phyloP scores from a whole-genome alignment of 176 grass and related monocot genomes.

The Triticum aestivum region IWGSC_CS_RefSeq_v2.1 NC_057810.1:578014275-578014774 shows the following conservation, averaged over 20 bases:
- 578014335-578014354: too few relatives aligned
- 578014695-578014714: conserved; percentile 93
- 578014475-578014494: conserved; percentile 89
- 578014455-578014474: conserved; percentile 74
- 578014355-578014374: too few relatives aligned
- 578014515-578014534: conserved; percentile 81
- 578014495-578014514: conserved; percentile 92
- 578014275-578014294: too few relatives aligned
- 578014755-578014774: neutral
- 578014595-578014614: conserved; percentile 63
- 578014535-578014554: conserved; percentile 72
- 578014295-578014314: too few relatives aligned
- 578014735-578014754: too few relatives aligned
- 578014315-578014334: too few relatives aligned
- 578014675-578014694: conserved; percentile 72
- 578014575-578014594: conserved; percentile 83
- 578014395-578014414: neutral
- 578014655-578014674: conserved; percentile 86
- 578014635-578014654: conserved; percentile 94
- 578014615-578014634: conserved; percentile 76
- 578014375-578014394: too few relatives aligned
- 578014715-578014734: too few relatives aligned
- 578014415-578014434: neutral
- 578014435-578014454: conserved; percentile 58
- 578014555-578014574: conserved; percentile 58